Evolutionary conservation across 208 protist species (phyloP).

Genomic region (Phytomonas sp.): DNA sequence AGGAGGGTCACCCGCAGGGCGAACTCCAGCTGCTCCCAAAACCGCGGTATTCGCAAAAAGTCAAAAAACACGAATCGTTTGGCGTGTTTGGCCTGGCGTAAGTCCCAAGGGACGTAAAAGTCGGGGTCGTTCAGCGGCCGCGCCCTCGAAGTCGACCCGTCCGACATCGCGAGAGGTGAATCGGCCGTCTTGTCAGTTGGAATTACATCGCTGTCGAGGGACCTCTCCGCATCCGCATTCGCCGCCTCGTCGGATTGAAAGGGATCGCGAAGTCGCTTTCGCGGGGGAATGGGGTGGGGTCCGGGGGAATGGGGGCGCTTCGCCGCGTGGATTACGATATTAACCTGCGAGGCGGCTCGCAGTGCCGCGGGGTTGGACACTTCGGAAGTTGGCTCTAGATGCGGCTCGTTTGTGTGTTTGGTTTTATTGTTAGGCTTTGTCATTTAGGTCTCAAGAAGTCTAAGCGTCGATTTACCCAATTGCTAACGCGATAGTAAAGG

Average conservation of each 20-base stretch:
- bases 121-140: background rate
- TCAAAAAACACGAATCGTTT: constrained; percentile 51
- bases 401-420: background rate
- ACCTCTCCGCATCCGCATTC: background rate
- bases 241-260: background rate
- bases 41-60: constrained; percentile 42
- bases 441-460: background rate
- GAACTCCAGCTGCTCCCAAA: constrained; percentile 79
- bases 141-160: background rate
- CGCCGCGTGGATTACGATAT: no score
- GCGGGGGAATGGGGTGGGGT: background rate
- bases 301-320: no score
- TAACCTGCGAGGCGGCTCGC: no score
- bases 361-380: background rate
- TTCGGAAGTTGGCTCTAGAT: background rate
- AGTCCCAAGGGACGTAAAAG: constrained; percentile 49
- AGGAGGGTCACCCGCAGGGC: constrained; percentile 60
- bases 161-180: no score
- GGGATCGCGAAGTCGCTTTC: background rate
- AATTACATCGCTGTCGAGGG: constrained; percentile 60
- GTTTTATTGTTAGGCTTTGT: background rate
- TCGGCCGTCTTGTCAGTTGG: no score
- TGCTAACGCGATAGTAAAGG: background rate
- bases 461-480: background rate
- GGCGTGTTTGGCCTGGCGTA: constrained; percentile 22